phyloP scores from a whole-genome alignment of 306 rosid genomes.

The Mimosa pudica region DNA sequence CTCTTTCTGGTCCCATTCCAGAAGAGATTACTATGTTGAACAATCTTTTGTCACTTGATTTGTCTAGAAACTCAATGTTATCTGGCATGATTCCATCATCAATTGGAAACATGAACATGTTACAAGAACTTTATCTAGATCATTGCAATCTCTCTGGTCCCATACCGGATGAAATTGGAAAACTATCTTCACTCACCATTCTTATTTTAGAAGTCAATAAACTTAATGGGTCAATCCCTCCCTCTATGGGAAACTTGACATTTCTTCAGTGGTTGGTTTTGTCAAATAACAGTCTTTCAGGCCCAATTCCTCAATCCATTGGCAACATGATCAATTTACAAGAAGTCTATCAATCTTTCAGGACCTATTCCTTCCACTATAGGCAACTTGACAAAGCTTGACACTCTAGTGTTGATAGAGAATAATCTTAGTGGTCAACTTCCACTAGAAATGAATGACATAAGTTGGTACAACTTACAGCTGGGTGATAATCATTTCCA shows the following conservation, averaged over 20 bases:
- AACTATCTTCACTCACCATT: neutral
- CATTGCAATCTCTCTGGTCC: neutral
- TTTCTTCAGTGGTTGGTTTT: neutral
- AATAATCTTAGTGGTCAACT: conserved; percentile 27
- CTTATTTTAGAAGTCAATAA: neutral
- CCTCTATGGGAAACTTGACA: neutral
- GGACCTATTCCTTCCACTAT: conserved; percentile 7
- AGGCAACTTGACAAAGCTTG: conserved; percentile 6
- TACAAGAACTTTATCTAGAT: neutral
- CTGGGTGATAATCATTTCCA: conserved; percentile 1
- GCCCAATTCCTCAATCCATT: neutral
- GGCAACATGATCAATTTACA: neutral
- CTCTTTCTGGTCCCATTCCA: neutral
- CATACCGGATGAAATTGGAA: neutral
- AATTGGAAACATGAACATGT: conserved; percentile 16
- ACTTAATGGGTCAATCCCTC: neutral
- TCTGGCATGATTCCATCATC: neutral
- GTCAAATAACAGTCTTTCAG: neutral
- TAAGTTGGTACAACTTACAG: neutral
- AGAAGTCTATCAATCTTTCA: neutral
- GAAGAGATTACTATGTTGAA: neutral
- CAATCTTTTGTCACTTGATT: neutral
- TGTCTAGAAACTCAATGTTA: neutral
- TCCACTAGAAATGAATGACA: conserved; percentile 17
- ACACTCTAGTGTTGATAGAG: neutral